phyloP scores from a whole-genome alignment of 2,329 filamentous ascomycete species.

The Alternaria novae-zelandiae region DNA sequence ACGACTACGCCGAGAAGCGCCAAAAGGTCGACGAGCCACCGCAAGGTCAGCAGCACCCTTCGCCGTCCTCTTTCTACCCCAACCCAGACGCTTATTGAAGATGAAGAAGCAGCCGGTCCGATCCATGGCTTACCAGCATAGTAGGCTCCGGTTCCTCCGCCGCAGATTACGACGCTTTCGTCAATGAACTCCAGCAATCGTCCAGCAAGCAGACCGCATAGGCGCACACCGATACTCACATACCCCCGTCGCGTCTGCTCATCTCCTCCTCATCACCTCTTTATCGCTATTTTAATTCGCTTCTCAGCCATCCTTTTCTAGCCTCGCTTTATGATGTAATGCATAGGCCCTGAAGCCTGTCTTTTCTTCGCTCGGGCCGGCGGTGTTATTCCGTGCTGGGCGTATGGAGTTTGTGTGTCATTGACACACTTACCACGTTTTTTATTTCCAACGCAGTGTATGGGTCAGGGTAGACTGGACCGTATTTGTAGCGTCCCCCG shows the following conservation, averaged over 20 bases:
- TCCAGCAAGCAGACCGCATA: constrained; percentile 18
- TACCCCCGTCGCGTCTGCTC: not conserved
- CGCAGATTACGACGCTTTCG: constrained; percentile 25
- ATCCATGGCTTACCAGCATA: constrained; percentile 31
- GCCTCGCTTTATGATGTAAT: constrained; percentile 20
- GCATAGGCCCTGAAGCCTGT: constrained; percentile 25
- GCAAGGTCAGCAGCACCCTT: constrained; percentile 44
- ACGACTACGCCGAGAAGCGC: constrained; percentile 45
- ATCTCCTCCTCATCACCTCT: not conserved
- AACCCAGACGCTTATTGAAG: constrained; percentile 40
- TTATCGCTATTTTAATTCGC: not conserved
- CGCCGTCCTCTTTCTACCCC: constrained; percentile 26
- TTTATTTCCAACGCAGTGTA: not conserved
- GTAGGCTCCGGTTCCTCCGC: constrained; percentile 20
- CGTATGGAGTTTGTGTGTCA: constrained; percentile 16
- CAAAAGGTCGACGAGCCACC: constrained; percentile 42
- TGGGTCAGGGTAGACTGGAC: not conserved
- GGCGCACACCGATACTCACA: not conserved
- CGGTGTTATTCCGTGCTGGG: constrained; percentile 20
- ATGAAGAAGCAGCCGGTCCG: constrained; percentile 32
- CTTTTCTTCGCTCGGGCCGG: constrained; percentile 7
- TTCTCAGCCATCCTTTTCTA: constrained; percentile 1
- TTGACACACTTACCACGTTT: not conserved
- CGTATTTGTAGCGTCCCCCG: not conserved
- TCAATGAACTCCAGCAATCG: constrained; percentile 27